Percentiles rank a stretch among this genome's conserved stretches.
Conservation (phyloP, 2,329 filamentous ascomycete species). For the Cylindrodendrum hubeiense region DNA sequence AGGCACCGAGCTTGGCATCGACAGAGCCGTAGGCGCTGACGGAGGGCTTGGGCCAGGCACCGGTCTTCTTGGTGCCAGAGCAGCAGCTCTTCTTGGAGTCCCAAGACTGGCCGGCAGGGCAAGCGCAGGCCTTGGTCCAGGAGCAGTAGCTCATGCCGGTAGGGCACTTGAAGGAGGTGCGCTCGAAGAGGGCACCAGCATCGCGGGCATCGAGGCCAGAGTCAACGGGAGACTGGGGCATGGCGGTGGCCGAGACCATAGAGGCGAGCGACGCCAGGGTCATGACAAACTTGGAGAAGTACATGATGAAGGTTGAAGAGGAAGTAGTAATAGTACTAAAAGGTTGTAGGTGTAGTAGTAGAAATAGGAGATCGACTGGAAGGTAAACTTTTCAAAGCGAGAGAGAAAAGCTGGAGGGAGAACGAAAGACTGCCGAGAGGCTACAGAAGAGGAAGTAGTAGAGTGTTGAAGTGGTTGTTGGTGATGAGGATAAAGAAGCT, state of each 20-base stretch:
- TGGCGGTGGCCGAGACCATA: constrained; percentile 40
- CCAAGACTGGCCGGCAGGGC: constrained; percentile 55
- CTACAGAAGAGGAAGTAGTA: constrained; percentile 16
- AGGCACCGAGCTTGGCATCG: constrained; percentile 46
- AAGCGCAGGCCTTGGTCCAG: constrained; percentile 57
- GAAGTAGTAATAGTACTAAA: constrained; percentile 8
- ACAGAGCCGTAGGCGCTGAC: constrained; percentile 41
- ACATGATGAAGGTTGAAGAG: constrained; percentile 41
- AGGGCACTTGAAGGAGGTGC: constrained; percentile 49
- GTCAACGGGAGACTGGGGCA: constrained; percentile 47
- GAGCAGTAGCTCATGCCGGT: constrained; percentile 51
- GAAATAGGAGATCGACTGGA: constrained; percentile 2
- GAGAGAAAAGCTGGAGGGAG: constrained; percentile 21
- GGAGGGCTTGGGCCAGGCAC: constrained; percentile 51
- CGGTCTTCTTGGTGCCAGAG: constrained; percentile 40
- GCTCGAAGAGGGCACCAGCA: constrained; percentile 35
- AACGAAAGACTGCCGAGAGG: constrained; percentile 29
- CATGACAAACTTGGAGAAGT: constrained; percentile 45
- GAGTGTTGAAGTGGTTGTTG: constrained; percentile 13
- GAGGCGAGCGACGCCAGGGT: constrained; percentile 43
- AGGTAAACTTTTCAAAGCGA: constrained; percentile 12
- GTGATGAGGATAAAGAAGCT: neutral
- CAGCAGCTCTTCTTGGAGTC: constrained; percentile 48
- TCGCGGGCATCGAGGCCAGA: constrained; percentile 36
- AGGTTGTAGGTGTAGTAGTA: constrained; percentile 1